phyloP scores from a whole-genome alignment of 225 moss, liverwort and hornwort genomes.

The Antitrichia curtipendula region DNA sequence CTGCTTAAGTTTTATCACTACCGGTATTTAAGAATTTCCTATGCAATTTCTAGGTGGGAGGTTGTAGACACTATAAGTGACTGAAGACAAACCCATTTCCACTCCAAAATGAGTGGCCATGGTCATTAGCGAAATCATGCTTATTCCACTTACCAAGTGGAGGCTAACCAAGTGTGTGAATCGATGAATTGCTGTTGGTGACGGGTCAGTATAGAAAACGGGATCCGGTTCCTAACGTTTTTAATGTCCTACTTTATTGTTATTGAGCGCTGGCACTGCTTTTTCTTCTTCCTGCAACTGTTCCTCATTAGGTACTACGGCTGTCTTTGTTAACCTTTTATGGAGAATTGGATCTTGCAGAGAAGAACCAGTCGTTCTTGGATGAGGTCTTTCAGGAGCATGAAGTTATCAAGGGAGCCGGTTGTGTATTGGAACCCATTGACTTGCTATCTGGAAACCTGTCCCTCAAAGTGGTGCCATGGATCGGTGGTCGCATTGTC shows the following conservation, averaged over 20 bases:
- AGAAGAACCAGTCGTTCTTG: background rate
- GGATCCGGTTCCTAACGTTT: background rate
- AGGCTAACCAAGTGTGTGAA: background rate
- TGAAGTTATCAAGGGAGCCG: conserved; percentile 34
- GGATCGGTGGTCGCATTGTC: conserved; percentile 83
- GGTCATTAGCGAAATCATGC: background rate
- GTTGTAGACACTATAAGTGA: background rate
- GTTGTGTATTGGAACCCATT: conserved; percentile 25
- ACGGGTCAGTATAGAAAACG: background rate
- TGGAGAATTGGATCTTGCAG: background rate
- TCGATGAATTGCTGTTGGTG: background rate
- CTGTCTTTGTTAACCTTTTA: background rate
- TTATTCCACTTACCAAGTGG: background rate
- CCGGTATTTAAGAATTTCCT: background rate
- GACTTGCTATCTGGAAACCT: conserved; percentile 31
- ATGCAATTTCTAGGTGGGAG: background rate
- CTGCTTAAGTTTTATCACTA: background rate
- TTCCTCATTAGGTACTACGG: too few species aligned
- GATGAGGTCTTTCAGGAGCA: conserved; percentile 39
- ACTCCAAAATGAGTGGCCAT: background rate
- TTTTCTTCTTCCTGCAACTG: background rate
- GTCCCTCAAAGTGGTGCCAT: conserved; percentile 36
- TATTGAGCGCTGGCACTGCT: background rate
- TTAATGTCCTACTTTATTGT: too few species aligned
- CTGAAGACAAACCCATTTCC: background rate